These are phyloP conservation scores for Penicillium sp. DNA, from an alignment of 2,329 filamentous ascomycete species.

Conservation along the genomic window DNA sequence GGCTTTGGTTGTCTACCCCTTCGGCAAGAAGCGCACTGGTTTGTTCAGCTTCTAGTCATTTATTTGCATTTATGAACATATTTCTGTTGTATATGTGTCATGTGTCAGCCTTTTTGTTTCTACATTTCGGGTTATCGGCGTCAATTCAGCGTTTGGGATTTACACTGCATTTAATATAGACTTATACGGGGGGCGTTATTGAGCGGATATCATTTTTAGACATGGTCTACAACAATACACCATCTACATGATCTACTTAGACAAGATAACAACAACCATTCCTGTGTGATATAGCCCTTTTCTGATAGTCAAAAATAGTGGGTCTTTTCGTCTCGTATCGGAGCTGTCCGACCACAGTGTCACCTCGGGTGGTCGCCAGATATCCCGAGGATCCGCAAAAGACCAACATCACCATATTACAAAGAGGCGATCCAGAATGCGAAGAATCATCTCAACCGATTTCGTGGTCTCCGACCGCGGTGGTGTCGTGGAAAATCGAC, in stretches of 20 bases:
- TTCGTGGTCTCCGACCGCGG: slow-evolving; percentile 38
- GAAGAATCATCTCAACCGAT: slow-evolving; percentile 17
- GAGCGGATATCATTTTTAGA: slow-evolving; percentile 1
- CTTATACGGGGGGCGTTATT: not conserved
- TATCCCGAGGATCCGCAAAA: not conserved
- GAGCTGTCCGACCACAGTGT: not conserved
- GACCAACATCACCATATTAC: not conserved
- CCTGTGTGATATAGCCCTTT: not conserved
- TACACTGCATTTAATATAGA: slow-evolving; percentile 1
- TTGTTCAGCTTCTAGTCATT: slow-evolving; percentile 44
- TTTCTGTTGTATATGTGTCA: not conserved
- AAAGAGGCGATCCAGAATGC: not conserved
- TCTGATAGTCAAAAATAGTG: not conserved
- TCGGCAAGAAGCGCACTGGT: slow-evolving; percentile 48
- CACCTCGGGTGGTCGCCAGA: not conserved
- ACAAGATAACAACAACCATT: not conserved
- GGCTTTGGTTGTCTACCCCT: slow-evolving; percentile 47
- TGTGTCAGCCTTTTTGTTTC: not conserved
- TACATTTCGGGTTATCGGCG: slow-evolving; percentile 3
- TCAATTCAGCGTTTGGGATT: slow-evolving; percentile 4
- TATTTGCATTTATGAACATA: slow-evolving; percentile 4
- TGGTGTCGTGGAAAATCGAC: slow-evolving; percentile 44
- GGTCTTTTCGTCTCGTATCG: not conserved
- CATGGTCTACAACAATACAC: not conserved
- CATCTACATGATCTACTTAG: not conserved